Conservation (phyloP, 345 rosid genomes). For the Balakata baccata region DNA sequence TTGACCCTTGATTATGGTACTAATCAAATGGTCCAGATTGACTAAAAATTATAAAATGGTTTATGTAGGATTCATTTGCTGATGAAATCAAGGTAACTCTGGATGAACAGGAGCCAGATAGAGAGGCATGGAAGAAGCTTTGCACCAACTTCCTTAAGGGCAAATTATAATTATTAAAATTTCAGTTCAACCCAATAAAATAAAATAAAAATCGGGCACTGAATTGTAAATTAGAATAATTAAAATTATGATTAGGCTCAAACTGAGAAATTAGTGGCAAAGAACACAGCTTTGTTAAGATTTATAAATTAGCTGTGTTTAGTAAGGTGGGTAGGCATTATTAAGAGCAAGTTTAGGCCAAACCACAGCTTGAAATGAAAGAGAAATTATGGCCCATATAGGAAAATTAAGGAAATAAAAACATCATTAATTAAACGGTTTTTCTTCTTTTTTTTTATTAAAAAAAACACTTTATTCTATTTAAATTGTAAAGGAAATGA, state of each 20-base stretch:
- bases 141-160: constrained; percentile 63
- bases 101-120: constrained; percentile 44
- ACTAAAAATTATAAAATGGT: background rate
- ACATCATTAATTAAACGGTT: no score
- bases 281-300: background rate
- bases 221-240: background rate
- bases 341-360: background rate
- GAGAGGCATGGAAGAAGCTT: constrained; percentile 49
- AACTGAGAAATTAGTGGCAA: background rate
- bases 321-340: background rate
- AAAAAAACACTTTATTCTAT: no score
- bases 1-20: no score
- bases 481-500: no score
- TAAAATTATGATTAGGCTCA: background rate
- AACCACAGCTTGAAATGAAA: background rate
- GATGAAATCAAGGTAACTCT: constrained; percentile 41
- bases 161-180: constrained; percentile 17
- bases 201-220: background rate
- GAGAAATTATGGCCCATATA: no score
- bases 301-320: background rate
- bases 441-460: no score
- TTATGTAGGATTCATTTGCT: constrained; percentile 40
- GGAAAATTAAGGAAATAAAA: no score
- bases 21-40: no score
- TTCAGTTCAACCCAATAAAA: no score